Conservation (phyloP, 1,284 basidiomycete genomes). For the Melampsora medusae region DNA sequence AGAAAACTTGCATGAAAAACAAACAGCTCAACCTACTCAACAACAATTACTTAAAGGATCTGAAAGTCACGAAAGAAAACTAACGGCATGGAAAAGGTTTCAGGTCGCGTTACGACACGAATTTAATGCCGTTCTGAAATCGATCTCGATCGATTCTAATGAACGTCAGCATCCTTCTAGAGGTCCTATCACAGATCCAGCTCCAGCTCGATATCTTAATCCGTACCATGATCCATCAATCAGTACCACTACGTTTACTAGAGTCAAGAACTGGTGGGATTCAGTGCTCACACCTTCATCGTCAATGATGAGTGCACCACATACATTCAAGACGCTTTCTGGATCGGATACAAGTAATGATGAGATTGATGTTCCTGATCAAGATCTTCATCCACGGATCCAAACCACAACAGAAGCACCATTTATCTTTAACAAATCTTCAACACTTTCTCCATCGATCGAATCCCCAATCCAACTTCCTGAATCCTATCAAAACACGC, state of each 20-base stretch:
- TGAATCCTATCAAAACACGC: not conserved
- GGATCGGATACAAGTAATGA: not conserved
- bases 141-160: too few species aligned
- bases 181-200: too few species aligned
- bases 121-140: too few species aligned
- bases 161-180: too few species aligned
- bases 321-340: conserved; percentile 5
- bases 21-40: not conserved
- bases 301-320: conserved; percentile 13
- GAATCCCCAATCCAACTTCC: not conserved
- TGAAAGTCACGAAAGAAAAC: too few species aligned
- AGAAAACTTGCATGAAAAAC: conserved; percentile 20
- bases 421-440: not conserved
- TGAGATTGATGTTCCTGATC: not conserved
- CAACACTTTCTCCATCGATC: not conserved
- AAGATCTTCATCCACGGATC: too few species aligned
- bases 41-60: not conserved
- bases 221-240: conserved; percentile 43
- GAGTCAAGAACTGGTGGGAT: conserved; percentile 33
- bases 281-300: conserved; percentile 7
- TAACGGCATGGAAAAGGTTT: too few species aligned
- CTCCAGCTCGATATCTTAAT: not conserved
- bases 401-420: not conserved
- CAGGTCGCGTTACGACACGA: too few species aligned
- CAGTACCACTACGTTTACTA: conserved; percentile 21